Percentiles rank a stretch among this genome's conserved stretches.
phyloP scores from a whole-genome alignment of 2,329 filamentous ascomycete species.

The Bipolaris victoriae region DNA sequence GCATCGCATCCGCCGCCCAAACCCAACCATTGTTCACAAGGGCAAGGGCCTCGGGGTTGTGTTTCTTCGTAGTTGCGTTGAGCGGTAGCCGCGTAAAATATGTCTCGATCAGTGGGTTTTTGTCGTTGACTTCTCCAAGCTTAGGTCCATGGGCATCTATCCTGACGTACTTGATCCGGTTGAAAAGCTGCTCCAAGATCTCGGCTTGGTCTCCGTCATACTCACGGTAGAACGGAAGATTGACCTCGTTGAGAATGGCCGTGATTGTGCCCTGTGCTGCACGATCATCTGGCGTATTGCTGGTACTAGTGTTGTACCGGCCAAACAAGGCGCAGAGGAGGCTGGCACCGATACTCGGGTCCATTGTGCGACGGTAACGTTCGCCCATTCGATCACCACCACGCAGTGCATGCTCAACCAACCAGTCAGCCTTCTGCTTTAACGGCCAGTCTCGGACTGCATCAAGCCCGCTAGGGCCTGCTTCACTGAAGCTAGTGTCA shows the following conservation, averaged over 20 bases:
- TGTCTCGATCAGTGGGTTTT: slow-evolving; percentile 84
- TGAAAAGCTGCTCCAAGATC: slow-evolving; percentile 89
- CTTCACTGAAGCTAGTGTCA: slow-evolving; percentile 57
- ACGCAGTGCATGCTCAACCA: slow-evolving; percentile 71
- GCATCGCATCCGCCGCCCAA: slow-evolving; percentile 93
- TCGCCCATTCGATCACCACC: slow-evolving; percentile 79
- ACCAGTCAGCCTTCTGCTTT: slow-evolving; percentile 66
- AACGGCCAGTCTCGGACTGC: slow-evolving; percentile 61
- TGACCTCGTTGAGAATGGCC: slow-evolving; percentile 79
- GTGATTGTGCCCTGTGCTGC: slow-evolving; percentile 59
- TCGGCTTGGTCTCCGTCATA: slow-evolving; percentile 84
- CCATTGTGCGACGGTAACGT: slow-evolving; percentile 73
- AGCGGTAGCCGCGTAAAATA: slow-evolving; percentile 91
- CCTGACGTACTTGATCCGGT: slow-evolving; percentile 92
- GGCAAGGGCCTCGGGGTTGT: slow-evolving; percentile 76
- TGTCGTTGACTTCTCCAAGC: slow-evolving; percentile 75
- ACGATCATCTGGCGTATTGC: slow-evolving; percentile 58
- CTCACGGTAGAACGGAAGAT: slow-evolving; percentile 87
- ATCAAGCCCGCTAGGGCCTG: slow-evolving; percentile 58
- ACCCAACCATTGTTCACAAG: slow-evolving; percentile 98
- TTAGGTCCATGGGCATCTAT: slow-evolving; percentile 92
- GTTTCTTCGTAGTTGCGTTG: slow-evolving; percentile 78
- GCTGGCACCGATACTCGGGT: slow-evolving; percentile 72
- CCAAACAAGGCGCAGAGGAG: slow-evolving; percentile 73
- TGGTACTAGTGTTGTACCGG: slow-evolving; percentile 63